Evolutionary conservation across 2,329 filamentous ascomycete genomes (phyloP).

Genomic region (Zymoseptoria brevis): DNA sequence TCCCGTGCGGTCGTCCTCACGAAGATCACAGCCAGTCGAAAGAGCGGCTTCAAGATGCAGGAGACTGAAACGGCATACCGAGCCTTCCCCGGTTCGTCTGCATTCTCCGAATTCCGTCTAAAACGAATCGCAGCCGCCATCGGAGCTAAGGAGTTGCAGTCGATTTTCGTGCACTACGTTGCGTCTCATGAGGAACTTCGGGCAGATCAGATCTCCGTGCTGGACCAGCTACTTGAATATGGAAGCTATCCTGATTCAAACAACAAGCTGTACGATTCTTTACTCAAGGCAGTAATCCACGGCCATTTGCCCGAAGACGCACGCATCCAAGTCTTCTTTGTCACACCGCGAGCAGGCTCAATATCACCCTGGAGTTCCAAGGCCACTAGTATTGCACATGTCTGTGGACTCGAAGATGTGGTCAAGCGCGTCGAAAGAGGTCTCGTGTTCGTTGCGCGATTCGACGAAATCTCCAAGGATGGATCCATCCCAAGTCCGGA

Average conservation of each 20-base stretch:
- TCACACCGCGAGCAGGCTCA: constrained; percentile 70
- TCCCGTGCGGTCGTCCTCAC: not conserved
- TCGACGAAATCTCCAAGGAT: constrained; percentile 44
- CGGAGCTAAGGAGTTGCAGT: constrained; percentile 40
- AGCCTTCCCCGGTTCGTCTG: constrained; percentile 45
- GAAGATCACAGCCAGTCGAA: not conserved
- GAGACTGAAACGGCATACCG: constrained; percentile 27
- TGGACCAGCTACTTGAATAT: constrained; percentile 55
- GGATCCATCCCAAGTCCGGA: constrained; percentile 56
- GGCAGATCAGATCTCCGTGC: constrained; percentile 41
- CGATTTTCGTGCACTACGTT: constrained; percentile 46
- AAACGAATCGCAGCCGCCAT: constrained; percentile 39
- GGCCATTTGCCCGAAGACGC: constrained; percentile 43
- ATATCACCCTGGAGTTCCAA: constrained; percentile 97
- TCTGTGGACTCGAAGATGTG: constrained; percentile 70
- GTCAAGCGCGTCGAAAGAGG: constrained; percentile 79
- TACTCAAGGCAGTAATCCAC: constrained; percentile 42
- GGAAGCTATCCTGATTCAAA: constrained; percentile 44
- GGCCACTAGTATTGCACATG: constrained; percentile 85
- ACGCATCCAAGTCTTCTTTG: constrained; percentile 56
- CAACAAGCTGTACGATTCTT: constrained; percentile 37
- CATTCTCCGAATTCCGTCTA: constrained; percentile 47
- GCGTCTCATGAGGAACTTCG: constrained; percentile 36
- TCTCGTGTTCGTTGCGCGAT: constrained; percentile 61
- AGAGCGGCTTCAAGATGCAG: not conserved